These are phyloP conservation scores for Cordyceps javanica DNA, from an alignment of 2,329 filamentous ascomycete genomes.

Conservation along the genomic window DNA sequence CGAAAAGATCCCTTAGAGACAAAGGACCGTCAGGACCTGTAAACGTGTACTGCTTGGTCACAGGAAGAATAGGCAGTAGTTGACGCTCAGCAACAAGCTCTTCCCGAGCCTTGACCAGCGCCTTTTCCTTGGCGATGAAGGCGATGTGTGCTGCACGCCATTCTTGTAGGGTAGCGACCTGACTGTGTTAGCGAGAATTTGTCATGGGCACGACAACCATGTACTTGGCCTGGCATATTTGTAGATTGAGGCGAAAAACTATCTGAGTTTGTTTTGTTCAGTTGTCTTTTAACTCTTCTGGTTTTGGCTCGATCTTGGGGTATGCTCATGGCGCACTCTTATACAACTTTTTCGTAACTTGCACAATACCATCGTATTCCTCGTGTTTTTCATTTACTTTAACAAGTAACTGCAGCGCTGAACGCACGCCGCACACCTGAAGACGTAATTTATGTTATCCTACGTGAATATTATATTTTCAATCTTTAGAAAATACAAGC, in stretches of 20 bases:
- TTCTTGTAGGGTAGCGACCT: slow-evolving; percentile 20
- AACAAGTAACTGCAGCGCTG: too few species aligned
- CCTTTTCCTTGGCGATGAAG: slow-evolving; percentile 22
- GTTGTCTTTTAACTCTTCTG: too few species aligned
- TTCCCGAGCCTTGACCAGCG: slow-evolving; percentile 16
- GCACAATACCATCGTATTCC: too few species aligned
- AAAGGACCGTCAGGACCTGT: slow-evolving; percentile 20
- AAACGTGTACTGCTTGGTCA: slow-evolving; percentile 27
- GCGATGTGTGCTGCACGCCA: slow-evolving; percentile 21
- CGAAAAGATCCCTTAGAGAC: slow-evolving; percentile 21
- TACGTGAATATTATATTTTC: too few species aligned
- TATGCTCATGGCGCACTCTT: too few species aligned
- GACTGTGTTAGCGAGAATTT: neutral
- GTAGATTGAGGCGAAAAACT: neutral
- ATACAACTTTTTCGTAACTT: too few species aligned
- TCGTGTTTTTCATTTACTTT: too few species aligned
- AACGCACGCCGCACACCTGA: too few species aligned
- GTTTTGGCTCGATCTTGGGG: too few species aligned
- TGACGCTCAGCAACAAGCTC: slow-evolving; percentile 21
- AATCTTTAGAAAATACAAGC: too few species aligned
- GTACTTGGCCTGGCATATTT: neutral
- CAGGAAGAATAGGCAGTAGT: slow-evolving; percentile 27
- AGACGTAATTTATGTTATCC: too few species aligned
- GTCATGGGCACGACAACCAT: neutral
- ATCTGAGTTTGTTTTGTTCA: too few species aligned